phyloP scores from a whole-genome alignment of 352 stramenopile genomes.

The Phytopythium helicoides region DNA sequence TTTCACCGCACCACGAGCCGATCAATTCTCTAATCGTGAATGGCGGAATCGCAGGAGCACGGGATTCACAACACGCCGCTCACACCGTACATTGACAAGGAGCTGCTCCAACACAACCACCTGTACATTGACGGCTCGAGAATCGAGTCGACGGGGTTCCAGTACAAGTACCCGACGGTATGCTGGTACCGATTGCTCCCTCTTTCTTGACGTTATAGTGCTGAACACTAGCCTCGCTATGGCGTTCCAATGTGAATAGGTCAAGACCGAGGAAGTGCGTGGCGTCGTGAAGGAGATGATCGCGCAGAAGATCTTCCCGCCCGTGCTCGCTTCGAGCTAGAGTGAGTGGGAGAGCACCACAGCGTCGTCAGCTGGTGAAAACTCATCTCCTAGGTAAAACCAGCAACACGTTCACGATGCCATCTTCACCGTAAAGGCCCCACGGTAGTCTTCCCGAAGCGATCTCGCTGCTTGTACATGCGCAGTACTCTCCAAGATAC shows the following conservation, averaged over 20 bases:
- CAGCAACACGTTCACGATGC: too few relatives aligned
- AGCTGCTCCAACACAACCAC: conserved; percentile 84
- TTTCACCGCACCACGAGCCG: too few relatives aligned
- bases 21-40: conserved; percentile 8
- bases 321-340: conserved; percentile 41
- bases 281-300: conserved; percentile 70
- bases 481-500: too few relatives aligned
- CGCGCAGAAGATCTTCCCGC: conserved; percentile 77
- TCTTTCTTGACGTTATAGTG: not conserved
- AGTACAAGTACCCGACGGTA: conserved; percentile 71
- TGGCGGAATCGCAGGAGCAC: conserved; percentile 40
- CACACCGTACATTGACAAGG: conserved; percentile 88
- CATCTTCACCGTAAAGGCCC: too few relatives aligned
- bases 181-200: not conserved
- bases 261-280: conserved; percentile 58
- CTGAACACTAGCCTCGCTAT: conserved; percentile 4
- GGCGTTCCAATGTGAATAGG: conserved; percentile 27
- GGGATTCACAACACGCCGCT: conserved; percentile 82
- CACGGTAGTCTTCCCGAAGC: too few relatives aligned
- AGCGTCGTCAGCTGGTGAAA: not conserved
- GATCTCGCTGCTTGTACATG: too few relatives aligned
- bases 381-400: not conserved
- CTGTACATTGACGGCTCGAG: conserved; percentile 73
- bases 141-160: conserved; percentile 76
- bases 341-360: not conserved